Conservation (phyloP, 2,329 filamentous ascomycete species). For the Cladophialophora carrionii region DNA sequence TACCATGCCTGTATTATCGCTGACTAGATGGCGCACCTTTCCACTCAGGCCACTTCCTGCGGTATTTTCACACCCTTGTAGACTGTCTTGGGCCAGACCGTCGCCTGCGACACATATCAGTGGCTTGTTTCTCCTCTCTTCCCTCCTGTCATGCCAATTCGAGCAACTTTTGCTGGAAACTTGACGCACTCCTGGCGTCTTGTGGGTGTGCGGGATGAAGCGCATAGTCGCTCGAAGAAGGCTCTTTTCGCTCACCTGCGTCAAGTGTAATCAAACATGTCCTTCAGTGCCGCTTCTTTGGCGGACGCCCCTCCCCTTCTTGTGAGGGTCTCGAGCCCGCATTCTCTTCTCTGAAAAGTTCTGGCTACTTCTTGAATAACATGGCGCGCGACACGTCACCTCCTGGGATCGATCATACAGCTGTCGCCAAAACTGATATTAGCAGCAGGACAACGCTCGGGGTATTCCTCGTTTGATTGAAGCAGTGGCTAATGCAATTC, state of each 20-base stretch:
- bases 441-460: neutral
- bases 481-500: neutral
- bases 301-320: neutral
- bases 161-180: neutral
- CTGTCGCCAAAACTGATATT: neutral
- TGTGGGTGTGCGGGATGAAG: neutral
- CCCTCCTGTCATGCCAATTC: neutral
- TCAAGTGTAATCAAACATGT: neutral
- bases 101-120: neutral
- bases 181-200: neutral
- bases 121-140: neutral
- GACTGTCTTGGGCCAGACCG: neutral
- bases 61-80: neutral
- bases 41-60: neutral
- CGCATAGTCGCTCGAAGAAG: neutral
- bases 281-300: neutral
- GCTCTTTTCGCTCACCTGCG: neutral
- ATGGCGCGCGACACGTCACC: constrained; percentile 4
- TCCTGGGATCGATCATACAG: neutral
- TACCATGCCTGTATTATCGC: neutral
- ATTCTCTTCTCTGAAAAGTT: neutral
- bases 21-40: neutral
- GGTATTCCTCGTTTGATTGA: neutral
- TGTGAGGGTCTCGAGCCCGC: neutral
- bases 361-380: neutral